Conservation (phyloP, 805 yeast genomes). For the Saccharomycopsis synnaedendra region DNA sequence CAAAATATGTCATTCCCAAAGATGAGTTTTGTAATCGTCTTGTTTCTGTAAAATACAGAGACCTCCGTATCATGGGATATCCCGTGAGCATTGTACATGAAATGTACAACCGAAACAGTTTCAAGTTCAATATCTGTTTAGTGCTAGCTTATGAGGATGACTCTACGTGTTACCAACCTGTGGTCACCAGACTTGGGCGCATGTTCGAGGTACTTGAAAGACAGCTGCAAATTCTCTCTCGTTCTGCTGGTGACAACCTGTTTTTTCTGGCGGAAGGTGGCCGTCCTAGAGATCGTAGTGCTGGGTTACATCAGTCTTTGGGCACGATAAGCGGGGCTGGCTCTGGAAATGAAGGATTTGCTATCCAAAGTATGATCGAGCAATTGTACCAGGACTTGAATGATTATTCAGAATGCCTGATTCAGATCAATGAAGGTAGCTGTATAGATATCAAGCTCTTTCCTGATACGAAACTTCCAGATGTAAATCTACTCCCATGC, state of each 20-base stretch:
- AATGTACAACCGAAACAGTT: conserved; percentile 80
- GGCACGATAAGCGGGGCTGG: conserved; percentile 5
- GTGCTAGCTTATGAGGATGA: conserved; percentile 79
- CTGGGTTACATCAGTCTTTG: conserved; percentile 7
- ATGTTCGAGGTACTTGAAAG: conserved; percentile 89
- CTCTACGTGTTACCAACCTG: conserved; percentile 76
- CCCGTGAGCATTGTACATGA: conserved; percentile 75
- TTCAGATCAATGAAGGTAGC: conserved; percentile 83
- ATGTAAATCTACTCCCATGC: conserved; percentile 59
- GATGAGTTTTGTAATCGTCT: conserved; percentile 80
- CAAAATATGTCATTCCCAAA: conserved; percentile 89
- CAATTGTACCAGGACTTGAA: conserved; percentile 92
- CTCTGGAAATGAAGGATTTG: conserved; percentile 16
- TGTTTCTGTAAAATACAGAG: conserved; percentile 59
- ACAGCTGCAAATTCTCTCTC: conserved; percentile 67
- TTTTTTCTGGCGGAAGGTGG: conserved; percentile 10
- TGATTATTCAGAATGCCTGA: conserved; percentile 90
- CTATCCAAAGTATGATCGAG: conserved; percentile 68
- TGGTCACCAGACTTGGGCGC: conserved; percentile 71
- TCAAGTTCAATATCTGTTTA: conserved; percentile 86
- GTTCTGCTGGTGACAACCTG: conserved; percentile 20
- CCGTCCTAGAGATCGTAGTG: conserved; percentile 6
- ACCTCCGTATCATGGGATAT: conserved; percentile 68
- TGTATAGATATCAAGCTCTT: conserved; percentile 89
- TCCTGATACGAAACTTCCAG: conserved; percentile 77